phyloP scores from a whole-genome alignment of 495 filamentous ascomycete species.

The Cercophora sp. region DNA sequence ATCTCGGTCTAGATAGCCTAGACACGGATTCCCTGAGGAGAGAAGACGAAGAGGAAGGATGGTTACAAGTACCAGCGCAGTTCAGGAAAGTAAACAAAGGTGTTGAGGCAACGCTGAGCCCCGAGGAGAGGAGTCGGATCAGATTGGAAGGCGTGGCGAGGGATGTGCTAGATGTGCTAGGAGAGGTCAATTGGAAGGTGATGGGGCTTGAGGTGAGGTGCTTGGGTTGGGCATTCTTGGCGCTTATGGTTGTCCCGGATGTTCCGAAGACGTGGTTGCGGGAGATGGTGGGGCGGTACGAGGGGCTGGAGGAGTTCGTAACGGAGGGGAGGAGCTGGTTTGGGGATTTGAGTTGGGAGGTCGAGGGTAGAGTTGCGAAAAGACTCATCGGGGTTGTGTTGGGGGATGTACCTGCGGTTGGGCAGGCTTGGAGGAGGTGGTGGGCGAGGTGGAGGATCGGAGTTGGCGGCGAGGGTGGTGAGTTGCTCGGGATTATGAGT shows the following conservation, averaged over 20 bases:
- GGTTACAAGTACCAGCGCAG: slow-evolving; percentile 27
- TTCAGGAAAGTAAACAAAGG: slow-evolving; percentile 18
- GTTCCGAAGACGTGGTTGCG: slow-evolving; percentile 70
- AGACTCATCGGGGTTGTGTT: slow-evolving; percentile 21
- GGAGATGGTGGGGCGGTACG: slow-evolving; percentile 56
- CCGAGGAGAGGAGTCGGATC: slow-evolving; percentile 57
- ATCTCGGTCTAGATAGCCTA: slow-evolving; percentile 59
- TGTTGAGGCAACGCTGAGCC: slow-evolving; percentile 32
- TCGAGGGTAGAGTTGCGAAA: slow-evolving; percentile 30
- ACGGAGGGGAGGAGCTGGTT: slow-evolving; percentile 37
- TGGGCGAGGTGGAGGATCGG: slow-evolving; percentile 18
- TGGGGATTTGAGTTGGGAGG: not conserved
- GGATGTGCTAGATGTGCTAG: slow-evolving; percentile 65
- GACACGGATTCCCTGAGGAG: slow-evolving; percentile 43
- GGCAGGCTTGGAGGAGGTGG: slow-evolving; percentile 21
- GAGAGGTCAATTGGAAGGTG: slow-evolving; percentile 50
- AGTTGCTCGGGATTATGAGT: slow-evolving; percentile 15
- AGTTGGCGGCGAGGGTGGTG: slow-evolving; percentile 9
- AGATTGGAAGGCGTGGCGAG: slow-evolving; percentile 63
- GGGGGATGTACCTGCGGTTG: slow-evolving; percentile 18
- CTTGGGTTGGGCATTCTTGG: slow-evolving; percentile 71
- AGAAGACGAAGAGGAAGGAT: slow-evolving; percentile 27
- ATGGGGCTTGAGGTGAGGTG: slow-evolving; percentile 68
- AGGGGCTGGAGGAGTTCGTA: slow-evolving; percentile 52
- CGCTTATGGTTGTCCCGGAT: slow-evolving; percentile 64